Conservation (phyloP, 2,329 filamentous ascomycete genomes). For the Fusarium siculi region DNA sequence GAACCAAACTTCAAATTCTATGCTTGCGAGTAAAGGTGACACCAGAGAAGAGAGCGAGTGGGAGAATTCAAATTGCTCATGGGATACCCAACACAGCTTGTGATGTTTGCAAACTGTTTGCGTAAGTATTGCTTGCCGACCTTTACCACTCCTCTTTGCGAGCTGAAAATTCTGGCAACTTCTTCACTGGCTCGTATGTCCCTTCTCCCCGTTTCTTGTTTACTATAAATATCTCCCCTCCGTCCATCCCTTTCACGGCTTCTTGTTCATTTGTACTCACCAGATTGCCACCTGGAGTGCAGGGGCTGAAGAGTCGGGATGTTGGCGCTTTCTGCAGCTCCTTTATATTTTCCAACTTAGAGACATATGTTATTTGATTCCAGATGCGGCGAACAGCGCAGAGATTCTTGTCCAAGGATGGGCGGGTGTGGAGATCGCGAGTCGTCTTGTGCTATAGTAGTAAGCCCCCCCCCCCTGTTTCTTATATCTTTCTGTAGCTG, state of each 20-base stretch:
- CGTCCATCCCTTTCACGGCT: neutral
- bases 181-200: neutral
- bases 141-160: too few species aligned
- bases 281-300: neutral
- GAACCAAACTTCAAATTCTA: neutral
- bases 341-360: neutral
- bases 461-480: neutral
- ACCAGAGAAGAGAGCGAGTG: too few species aligned
- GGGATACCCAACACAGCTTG: neutral
- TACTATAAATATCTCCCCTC: neutral
- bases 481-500: too few species aligned
- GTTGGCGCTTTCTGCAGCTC: neutral
- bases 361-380: neutral
- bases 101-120: neutral
- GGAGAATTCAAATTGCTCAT: accelerated
- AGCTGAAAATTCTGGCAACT: neutral
- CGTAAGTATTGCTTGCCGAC: neutral
- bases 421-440: neutral
- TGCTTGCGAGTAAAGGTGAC: neutral
- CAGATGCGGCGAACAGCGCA: too few species aligned
- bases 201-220: too few species aligned
- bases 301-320: too few species aligned
- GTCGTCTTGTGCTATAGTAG: neutral
- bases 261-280: neutral
- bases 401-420: neutral